Conservation (phyloP, 202 grass and related monocot genomes). For the Dendrocalamus latiflorus region DNA sequence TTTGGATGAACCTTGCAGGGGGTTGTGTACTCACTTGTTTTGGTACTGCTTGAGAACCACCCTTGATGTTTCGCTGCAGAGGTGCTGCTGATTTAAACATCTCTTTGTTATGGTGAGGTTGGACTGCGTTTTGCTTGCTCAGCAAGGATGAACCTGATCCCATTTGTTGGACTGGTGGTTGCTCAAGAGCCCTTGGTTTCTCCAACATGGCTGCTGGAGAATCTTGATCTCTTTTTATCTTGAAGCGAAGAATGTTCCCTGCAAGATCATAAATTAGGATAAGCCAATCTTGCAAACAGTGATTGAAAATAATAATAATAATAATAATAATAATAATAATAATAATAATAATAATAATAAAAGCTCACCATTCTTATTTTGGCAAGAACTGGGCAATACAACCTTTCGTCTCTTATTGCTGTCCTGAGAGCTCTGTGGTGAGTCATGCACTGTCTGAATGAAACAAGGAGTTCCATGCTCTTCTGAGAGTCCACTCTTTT, state of each 20-base stretch:
- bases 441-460: slow-evolving; percentile 2
- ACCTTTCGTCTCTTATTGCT: slow-evolving; percentile 38
- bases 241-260: slow-evolving; percentile 44
- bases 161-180: slow-evolving; percentile 3
- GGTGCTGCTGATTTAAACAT: not conserved
- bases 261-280: not conserved
- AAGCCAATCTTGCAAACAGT: not conserved
- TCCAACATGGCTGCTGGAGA: not conserved
- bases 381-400: slow-evolving; percentile 30
- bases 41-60: not conserved
- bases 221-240: slow-evolving; percentile 31
- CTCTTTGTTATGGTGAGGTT: not conserved
- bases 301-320: not conserved
- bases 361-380: slow-evolving; percentile 50
- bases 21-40: not conserved
- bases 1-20: not conserved
- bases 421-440: slow-evolving; percentile 47
- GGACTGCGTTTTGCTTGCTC: slow-evolving; percentile 6
- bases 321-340: too few species aligned
- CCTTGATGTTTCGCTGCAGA: not conserved
- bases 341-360: not conserved
- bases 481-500: slow-evolving; percentile 42
- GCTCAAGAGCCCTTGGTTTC: slow-evolving; percentile 9
- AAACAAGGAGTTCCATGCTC: slow-evolving; percentile 32
- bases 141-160: too few species aligned